These are phyloP conservation scores for Pleurotus eryngii DNA, from an alignment of 768 basidiomycete genomes.

Conservation along the genomic window DNA sequence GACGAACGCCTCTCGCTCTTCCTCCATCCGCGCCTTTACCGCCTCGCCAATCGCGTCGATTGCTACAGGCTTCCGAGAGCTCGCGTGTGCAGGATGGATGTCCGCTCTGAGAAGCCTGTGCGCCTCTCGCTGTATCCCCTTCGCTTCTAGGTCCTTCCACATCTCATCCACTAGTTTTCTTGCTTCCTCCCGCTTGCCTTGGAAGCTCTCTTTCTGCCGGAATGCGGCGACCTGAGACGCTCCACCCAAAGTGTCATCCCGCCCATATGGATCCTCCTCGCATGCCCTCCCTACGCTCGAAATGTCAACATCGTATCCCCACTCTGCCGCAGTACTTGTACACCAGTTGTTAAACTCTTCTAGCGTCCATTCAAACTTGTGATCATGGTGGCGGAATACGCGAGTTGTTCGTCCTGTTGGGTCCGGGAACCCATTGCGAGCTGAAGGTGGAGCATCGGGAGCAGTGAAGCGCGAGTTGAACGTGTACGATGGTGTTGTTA, in stretches of 20 bases:
- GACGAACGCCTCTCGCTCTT: slow-evolving; percentile 45
- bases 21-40: slow-evolving; percentile 53
- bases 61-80: slow-evolving; percentile 39
- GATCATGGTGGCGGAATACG: slow-evolving; percentile 77
- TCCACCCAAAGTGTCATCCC: slow-evolving; percentile 60
- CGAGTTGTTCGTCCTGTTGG: slow-evolving; percentile 74
- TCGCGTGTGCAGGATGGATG: slow-evolving; percentile 48
- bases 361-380: slow-evolving; percentile 87
- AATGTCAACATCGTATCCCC: slow-evolving; percentile 69
- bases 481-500: slow-evolving; percentile 84
- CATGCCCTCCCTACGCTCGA: slow-evolving; percentile 55
- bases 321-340: slow-evolving; percentile 46
- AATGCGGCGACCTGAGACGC: slow-evolving; percentile 72
- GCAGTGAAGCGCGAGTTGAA: slow-evolving; percentile 76
- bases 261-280: slow-evolving; percentile 68
- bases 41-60: slow-evolving; percentile 44
- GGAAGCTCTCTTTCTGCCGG: slow-evolving; percentile 36
- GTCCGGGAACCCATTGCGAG: slow-evolving; percentile 58
- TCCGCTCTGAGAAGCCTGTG: slow-evolving; percentile 51
- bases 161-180: slow-evolving; percentile 31
- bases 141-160: slow-evolving; percentile 15
- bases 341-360: slow-evolving; percentile 75
- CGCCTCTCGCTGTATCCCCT: slow-evolving; percentile 18
- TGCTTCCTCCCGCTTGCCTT: slow-evolving; percentile 21
- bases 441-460: slow-evolving; percentile 41